These are phyloP conservation scores for Gossypium ekmanianum DNA, from an alignment of 345 rosid species.

Conservation along the genomic window DNA sequence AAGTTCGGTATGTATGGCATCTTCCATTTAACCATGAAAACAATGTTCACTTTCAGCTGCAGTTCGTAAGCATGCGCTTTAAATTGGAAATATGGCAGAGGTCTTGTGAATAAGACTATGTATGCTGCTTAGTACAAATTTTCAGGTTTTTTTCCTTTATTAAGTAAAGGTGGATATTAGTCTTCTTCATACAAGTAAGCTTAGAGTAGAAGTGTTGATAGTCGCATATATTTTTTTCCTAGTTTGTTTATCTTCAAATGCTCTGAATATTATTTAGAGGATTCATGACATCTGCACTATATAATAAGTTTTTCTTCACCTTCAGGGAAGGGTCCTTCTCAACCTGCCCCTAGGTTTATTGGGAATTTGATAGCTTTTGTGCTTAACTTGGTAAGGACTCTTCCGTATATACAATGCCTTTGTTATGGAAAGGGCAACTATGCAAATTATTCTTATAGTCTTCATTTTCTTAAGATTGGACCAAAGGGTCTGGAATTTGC, in stretches of 20 bases:
- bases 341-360: slow-evolving; percentile 77
- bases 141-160: neutral
- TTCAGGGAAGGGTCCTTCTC: slow-evolving; percentile 83
- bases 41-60: neutral
- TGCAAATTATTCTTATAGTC: slow-evolving; percentile 1
- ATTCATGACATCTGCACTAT: neutral
- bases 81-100: neutral
- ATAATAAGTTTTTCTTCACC: neutral
- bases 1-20: slow-evolving; percentile 58
- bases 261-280: neutral
- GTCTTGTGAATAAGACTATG: neutral
- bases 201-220: neutral
- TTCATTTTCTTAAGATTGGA: slow-evolving; percentile 54
- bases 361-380: slow-evolving; percentile 78
- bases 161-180: neutral
- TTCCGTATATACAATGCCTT: neutral
- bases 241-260: neutral
- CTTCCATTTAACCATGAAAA: neutral
- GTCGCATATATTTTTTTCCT: neutral
- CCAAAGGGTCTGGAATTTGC: slow-evolving; percentile 98
- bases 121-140: neutral
- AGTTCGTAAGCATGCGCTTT: slow-evolving; percentile 2
- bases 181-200: neutral
- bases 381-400: slow-evolving; percentile 61
- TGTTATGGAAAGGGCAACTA: neutral